Evolutionary conservation across 345 rosid genomes (phyloP).

Genomic region (Raphanus sativus): DNA sequence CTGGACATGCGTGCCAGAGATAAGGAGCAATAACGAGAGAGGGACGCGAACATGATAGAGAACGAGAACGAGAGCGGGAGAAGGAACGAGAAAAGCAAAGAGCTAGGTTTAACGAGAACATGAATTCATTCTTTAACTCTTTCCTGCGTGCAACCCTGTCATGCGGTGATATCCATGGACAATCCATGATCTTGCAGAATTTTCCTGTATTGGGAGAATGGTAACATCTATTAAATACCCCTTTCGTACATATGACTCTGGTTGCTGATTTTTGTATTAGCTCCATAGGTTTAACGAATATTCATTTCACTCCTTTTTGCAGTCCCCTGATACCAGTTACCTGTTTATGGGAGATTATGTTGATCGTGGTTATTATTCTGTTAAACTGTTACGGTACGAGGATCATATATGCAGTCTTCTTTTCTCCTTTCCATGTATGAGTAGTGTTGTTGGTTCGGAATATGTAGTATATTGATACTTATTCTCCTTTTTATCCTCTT

Average conservation of each 20-base stretch:
- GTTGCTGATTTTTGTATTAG: background rate
- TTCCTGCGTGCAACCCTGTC: slow-evolving; percentile 68
- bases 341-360: slow-evolving; percentile 98
- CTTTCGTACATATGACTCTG: background rate
- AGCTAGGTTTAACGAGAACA: slow-evolving; percentile 33
- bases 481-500: too few relatives aligned
- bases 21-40: slow-evolving; percentile 58
- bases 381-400: slow-evolving; percentile 85
- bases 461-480: too few relatives aligned
- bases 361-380: slow-evolving; percentile 95
- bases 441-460: too few relatives aligned
- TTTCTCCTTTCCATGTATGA: background rate
- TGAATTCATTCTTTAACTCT: background rate
- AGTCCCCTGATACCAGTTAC: slow-evolving; percentile 97
- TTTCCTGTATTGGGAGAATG: slow-evolving; percentile 94
- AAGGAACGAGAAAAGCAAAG: slow-evolving; percentile 38
- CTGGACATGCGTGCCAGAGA: slow-evolving; percentile 73
- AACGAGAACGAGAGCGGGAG: slow-evolving; percentile 39
- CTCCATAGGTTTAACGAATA: background rate
- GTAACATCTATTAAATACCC: slow-evolving; percentile 35
- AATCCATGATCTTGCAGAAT: slow-evolving; percentile 98
- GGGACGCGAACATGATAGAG: slow-evolving; percentile 53
- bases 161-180: slow-evolving; percentile 98
- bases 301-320: slow-evolving; percentile 5
- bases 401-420: too few relatives aligned